Evolutionary conservation across 2,329 filamentous ascomycete species (phyloP).

Genomic region (Grosmannia penicillata): DNA sequence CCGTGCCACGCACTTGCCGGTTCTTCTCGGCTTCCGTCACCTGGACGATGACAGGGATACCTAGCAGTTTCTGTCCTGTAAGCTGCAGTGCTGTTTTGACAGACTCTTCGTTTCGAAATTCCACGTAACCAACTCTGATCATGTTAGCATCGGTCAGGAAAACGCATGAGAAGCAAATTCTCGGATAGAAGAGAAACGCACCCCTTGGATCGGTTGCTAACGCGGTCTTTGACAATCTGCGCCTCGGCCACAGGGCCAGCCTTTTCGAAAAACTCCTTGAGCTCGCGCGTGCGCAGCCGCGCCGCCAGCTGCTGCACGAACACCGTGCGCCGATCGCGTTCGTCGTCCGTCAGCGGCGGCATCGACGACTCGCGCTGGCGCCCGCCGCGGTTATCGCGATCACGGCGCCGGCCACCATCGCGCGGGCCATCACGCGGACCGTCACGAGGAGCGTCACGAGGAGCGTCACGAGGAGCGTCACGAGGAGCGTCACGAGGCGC

Average conservation of each 20-base stretch:
- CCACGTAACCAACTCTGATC: conserved; percentile 88
- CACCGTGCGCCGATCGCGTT: conserved; percentile 89
- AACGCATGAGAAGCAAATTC: neutral
- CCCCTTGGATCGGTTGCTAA: conserved; percentile 96
- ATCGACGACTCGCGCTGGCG: conserved; percentile 43
- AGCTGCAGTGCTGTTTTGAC: conserved; percentile 89
- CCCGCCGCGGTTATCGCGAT: conserved; percentile 1
- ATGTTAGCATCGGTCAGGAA: conserved; percentile 14
- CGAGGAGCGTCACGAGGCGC: conserved; percentile 5
- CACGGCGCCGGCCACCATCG: conserved; percentile 1
- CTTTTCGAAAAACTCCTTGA: conserved; percentile 91
- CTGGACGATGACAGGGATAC: conserved; percentile 96
- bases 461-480: neutral
- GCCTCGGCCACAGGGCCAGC: conserved; percentile 91
- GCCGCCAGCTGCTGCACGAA: conserved; percentile 98
- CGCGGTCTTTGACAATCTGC: conserved; percentile 95
- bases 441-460: conserved; percentile 13
- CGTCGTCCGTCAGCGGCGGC: conserved; percentile 66
- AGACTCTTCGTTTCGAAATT: conserved; percentile 93
- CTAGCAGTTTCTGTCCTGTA: conserved; percentile 95
- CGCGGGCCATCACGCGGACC: conserved; percentile 1
- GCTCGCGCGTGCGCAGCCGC: conserved; percentile 77
- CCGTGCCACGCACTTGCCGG: conserved; percentile 65
- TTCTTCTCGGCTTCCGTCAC: conserved; percentile 99
- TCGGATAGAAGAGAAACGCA: conserved; percentile 28